Evolutionary conservation across 495 filamentous ascomycete species (phyloP), one percentile per base, ranked within the genome.

Genomic region (Podospora conica): DNA sequence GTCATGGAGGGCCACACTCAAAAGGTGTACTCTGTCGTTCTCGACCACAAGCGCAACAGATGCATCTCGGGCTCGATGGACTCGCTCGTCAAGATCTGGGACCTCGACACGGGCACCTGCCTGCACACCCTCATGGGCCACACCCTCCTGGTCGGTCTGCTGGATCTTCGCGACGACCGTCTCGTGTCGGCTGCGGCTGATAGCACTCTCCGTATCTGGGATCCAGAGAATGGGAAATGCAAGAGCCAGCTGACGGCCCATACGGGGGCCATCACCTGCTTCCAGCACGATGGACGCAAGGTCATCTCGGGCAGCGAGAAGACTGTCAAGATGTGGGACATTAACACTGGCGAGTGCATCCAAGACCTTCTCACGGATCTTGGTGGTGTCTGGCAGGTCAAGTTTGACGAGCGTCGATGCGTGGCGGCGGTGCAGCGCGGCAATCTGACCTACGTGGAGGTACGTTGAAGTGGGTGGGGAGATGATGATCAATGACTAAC

Each of bases 1-100:
- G 87, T 91, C n/a, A 81, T 99, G 9, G 85, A 88, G 64, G 96
- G 95, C 2, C 95, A 99, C 73, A 83, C 84, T 6, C 87, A 93
- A 74, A 99, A 99, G 75, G 95, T 99, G 3, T 99, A 99, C 68
- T 97, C 93, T 66, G 95, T 99, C 23, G 96, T 99, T 22, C 79
- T 98, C 48, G 95, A 99, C 74, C 89, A 91, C 68, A 88, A 91
- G 70, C 88, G 95, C 62, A 96, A 94, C 67, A 90, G 92, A 55
- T 99, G 95, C 77, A 98, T 99, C 73, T 97, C 92, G 71, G 95
- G 95, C 53, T 96, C 93, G 12, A 99, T 99, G 95, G 95, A 99
- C 69, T 96, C 95, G 72, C 82, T 91, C 69, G 94, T 99, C 69
- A 98, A 98, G 79, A 92, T 99, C 25, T 99, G 95, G 95, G 96